A percentile compares a stretch with the other conserved stretches of the same genome.
These are phyloP conservation scores for Echinochloa phyllopogon DNA, from an alignment of 176 grass and related monocot species.

Conservation along the genomic window DNA sequence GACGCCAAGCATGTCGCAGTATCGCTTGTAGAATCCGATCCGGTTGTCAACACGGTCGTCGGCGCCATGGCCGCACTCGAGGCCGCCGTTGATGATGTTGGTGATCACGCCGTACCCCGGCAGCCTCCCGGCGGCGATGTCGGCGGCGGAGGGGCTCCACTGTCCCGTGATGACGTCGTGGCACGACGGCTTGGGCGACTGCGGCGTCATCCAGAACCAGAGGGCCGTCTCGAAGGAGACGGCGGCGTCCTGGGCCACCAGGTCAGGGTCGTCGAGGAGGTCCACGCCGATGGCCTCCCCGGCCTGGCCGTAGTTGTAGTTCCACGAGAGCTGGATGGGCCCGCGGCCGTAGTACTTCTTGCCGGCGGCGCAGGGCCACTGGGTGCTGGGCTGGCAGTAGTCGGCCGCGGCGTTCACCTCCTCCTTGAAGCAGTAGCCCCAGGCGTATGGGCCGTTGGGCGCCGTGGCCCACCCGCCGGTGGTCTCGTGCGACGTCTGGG, in stretches of 20 bases:
- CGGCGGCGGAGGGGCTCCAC: slow-evolving; percentile 31
- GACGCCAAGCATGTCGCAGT: slow-evolving; percentile 50
- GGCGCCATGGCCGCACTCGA: slow-evolving; percentile 48
- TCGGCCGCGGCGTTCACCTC: slow-evolving; percentile 17
- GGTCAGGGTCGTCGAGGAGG: slow-evolving; percentile 49
- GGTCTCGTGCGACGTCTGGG: slow-evolving; percentile 74
- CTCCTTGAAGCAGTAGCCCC: slow-evolving; percentile 59
- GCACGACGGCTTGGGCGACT: slow-evolving; percentile 55
- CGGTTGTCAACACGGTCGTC: too few relatives aligned
- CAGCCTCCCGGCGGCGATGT: slow-evolving; percentile 30
- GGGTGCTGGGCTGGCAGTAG: slow-evolving; percentile 50
- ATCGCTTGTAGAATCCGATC: too few relatives aligned
- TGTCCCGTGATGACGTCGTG: slow-evolving; percentile 53
- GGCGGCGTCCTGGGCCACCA: slow-evolving; percentile 38
- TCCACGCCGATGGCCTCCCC: slow-evolving; percentile 41
- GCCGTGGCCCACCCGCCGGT: slow-evolving; percentile 57
- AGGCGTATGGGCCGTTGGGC: slow-evolving; percentile 47
- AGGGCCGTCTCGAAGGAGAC: slow-evolving; percentile 58
- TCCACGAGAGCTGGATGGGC: slow-evolving; percentile 66
- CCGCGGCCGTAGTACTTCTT: slow-evolving; percentile 62
- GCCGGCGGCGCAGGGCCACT: slow-evolving; percentile 49
- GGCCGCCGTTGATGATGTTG: too few relatives aligned
- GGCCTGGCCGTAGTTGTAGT: slow-evolving; percentile 66
- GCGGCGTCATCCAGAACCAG: slow-evolving; percentile 59
- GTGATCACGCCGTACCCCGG: slow-evolving; percentile 56